Conservation (phyloP, 768 basidiomycete genomes). For the Lactarius vividus region DNA sequence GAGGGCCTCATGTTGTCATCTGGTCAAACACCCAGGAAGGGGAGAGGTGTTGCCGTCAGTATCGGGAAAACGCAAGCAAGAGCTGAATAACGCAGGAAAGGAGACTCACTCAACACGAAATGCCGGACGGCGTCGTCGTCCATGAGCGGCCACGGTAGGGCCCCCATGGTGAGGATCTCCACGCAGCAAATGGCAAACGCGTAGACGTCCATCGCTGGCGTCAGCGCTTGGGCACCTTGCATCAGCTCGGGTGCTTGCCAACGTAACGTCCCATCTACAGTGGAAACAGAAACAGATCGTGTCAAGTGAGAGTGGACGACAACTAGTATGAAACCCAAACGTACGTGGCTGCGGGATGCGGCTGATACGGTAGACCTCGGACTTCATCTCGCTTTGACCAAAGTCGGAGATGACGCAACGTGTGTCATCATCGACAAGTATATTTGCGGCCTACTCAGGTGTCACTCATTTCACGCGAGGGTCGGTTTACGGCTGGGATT, state of each 20-base stretch:
- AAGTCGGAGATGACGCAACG: constrained; percentile 80
- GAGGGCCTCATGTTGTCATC: constrained; percentile 30
- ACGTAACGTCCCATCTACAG: constrained; percentile 50
- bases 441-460: constrained; percentile 58
- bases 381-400: constrained; percentile 77
- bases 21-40: constrained; percentile 26
- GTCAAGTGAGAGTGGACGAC: neutral
- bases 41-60: too few relatives aligned
- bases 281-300: neutral
- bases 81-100: neutral
- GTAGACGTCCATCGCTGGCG: constrained; percentile 61
- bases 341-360: constrained; percentile 39
- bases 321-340: constrained; percentile 17
- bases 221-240: constrained; percentile 45
- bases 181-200: constrained; percentile 65
- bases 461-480: neutral
- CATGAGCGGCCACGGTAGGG: constrained; percentile 53
- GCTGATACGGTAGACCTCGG: constrained; percentile 61
- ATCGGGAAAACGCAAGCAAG: neutral
- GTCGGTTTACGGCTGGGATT: neutral
- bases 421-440: constrained; percentile 66
- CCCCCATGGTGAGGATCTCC: constrained; percentile 61
- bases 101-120: constrained; percentile 46
- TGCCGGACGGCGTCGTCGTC: constrained; percentile 51
- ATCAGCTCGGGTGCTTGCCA: constrained; percentile 75